Base-by-base conservation (phyloP, 176 grass and related monocot genomes). In the Triticum dicoccoides region DNA sequence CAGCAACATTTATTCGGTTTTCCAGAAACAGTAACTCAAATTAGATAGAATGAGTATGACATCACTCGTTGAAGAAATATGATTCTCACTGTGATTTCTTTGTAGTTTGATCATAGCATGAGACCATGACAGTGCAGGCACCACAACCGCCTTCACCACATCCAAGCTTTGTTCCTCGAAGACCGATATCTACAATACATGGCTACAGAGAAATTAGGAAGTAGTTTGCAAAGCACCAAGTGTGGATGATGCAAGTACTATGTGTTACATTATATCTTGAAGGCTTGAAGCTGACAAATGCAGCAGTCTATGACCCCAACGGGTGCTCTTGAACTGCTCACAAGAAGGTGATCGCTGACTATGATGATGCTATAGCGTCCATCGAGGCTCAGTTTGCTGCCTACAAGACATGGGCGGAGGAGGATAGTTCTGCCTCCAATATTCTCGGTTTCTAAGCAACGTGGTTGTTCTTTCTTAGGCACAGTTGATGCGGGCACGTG, bases 101-200 rank as follows among this genome's bases (percentile, higher is more conserved):
- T 59, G 77, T 87, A 82, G 87, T 79, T 87, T 27, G 83, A 62
- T 98, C 91, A 88, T 88, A 98, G 67, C 64, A 91, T 62, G 96
- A 98, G 77, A 81, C 64, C 90, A 98, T 98, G 41, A 98, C 93
- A 87, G 96, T 98, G 85, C 96, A 98, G 81, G 96, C 96, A 66
- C 96, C 96, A 89, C 96, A 98, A 56, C 96, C 96, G 79, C 96
- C 96, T 91, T 98, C 96, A 84, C 96, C 96, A 34, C 96, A 98
- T 65, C 96, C 96, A 73, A 98, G 96, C 51, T 98, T 98, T 59
- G 96, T 95, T 79, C 96, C 96, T 61, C 88, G 94, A 83, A 98
- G 88, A 17, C 90, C 91, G 4, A 95, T 92, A 84, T 94, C 96
- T 98, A 76, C 39, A 89, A 38, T 59, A 14, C 34, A 84, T 77